Evolutionary conservation across 495 filamentous ascomycete species (phyloP).

Genomic region (Aspergillus nanangensis): DNA sequence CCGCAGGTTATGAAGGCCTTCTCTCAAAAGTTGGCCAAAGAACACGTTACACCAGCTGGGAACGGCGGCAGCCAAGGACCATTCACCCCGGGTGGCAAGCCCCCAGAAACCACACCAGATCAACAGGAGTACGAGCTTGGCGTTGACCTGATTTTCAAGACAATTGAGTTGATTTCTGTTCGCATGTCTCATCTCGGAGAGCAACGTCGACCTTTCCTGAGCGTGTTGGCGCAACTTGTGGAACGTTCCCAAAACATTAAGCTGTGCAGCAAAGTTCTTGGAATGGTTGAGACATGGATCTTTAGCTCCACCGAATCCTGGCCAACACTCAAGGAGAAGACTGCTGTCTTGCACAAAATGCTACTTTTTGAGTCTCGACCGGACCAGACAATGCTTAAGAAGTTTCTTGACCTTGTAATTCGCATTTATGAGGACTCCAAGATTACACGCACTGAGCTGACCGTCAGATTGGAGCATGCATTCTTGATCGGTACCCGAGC

Average conservation of each 20-base stretch:
- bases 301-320: constrained; percentile 90
- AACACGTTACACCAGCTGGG: constrained; percentile 78
- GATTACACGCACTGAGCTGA: constrained; percentile 90
- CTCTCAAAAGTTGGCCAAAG: constrained; percentile 85
- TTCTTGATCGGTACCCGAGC: constrained; percentile 95
- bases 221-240: constrained; percentile 87
- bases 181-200: constrained; percentile 95
- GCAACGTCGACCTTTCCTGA: constrained; percentile 85
- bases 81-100: constrained; percentile 33
- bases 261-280: constrained; percentile 85
- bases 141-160: constrained; percentile 84
- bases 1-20: constrained; percentile 87
- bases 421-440: constrained; percentile 96
- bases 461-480: constrained; percentile 93
- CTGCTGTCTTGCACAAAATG: constrained; percentile 96
- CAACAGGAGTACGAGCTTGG: constrained; percentile 78
- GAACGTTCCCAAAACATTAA: constrained; percentile 84
- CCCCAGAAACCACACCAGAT: constrained; percentile 57
- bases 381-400: constrained; percentile 78
- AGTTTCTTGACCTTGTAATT: constrained; percentile 93
- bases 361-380: constrained; percentile 80
- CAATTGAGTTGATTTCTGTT: constrained; percentile 83
- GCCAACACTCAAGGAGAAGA: constrained; percentile 97
- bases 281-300: constrained; percentile 94
- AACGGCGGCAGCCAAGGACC: constrained; percentile 40